Evolutionary conservation across 2,329 filamentous ascomycete species (phyloP).

Genomic region (Arachnomyces sp.): DNA sequence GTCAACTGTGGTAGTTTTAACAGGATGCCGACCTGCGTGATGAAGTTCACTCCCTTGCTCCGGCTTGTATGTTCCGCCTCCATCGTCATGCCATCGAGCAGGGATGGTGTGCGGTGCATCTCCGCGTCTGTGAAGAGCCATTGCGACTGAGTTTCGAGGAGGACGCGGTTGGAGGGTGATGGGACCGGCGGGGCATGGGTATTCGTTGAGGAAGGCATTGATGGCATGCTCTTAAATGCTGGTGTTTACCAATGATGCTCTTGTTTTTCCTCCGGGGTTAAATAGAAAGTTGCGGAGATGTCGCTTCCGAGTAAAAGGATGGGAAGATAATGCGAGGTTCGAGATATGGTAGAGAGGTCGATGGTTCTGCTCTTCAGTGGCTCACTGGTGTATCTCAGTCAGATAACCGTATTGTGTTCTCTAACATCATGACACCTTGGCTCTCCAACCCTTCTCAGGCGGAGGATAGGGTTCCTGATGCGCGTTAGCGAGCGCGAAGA

Average conservation of each 20-base stretch:
- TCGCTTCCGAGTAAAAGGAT: too few species aligned
- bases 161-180: conserved; percentile 38
- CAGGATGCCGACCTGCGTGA: conserved; percentile 86
- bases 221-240: conserved; percentile 4
- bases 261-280: neutral
- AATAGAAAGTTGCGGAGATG: neutral
- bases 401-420: too few species aligned
- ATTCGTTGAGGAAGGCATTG: conserved; percentile 23
- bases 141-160: conserved; percentile 57
- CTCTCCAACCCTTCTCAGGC: too few species aligned
- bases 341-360: too few species aligned
- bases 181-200: conserved; percentile 24
- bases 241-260: too few species aligned
- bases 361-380: too few species aligned
- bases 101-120: conserved; percentile 71
- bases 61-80: conserved; percentile 73
- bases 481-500: too few species aligned
- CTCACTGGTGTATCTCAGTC: too few species aligned
- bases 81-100: conserved; percentile 69
- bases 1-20: conserved; percentile 88
- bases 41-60: conserved; percentile 93
- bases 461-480: too few species aligned
- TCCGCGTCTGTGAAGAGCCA: conserved; percentile 88
- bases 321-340: too few species aligned
- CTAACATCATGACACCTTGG: too few species aligned